Evolutionary conservation across 768 basidiomycete species (phyloP), one percentile per base, ranked within the genome.

Genomic region (Termitomyces sp.): DNA sequence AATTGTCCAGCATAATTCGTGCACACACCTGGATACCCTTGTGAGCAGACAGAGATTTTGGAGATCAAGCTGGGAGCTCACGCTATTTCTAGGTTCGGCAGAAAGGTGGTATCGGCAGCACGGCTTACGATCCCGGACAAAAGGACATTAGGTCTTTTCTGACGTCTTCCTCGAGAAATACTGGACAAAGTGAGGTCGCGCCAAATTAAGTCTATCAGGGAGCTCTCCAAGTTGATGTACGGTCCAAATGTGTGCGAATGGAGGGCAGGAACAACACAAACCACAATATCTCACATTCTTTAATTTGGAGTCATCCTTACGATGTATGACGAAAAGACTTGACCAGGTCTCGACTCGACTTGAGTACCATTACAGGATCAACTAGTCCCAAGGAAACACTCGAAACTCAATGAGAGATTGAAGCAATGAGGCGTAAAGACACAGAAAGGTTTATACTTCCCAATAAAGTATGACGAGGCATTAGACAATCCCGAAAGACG

Each of bases 71-170:
- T 21, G 28, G 22, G 46, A 22, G 19, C 41, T 30, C n/a, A 44
- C 38, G 19, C 21, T 12, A n/a, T 45, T 26, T 43, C 24, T 54
- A 72, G 70, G 65, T 66, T 50, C 82, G 90, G 4, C 90, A 93
- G 66, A 81, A 77, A 56, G 89, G 88, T 2, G 90, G 92, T 1
- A 85, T 90, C 45, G 85, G 88, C 6, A 84, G 81, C 45, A 66
- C 78, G 12, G 80, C 85, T 1, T 78, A 86, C 64, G 91, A 94
- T 64, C 82, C 84, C 30, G 81, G 81, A 56, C 91, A 95, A 66
- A 76, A 79, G 58, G 83, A 87, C 64, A 87, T 94, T 45, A 78
- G 88, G 21, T 75, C 78, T 2, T 93, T 91, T 74, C 89, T 93
- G 19, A 54, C 42, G 30, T 28, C n/a, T 47, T 43, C 34, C 21